Evolutionary conservation across 345 rosid species (phyloP).

Genomic region (Toxicodendron radicans): DNA sequence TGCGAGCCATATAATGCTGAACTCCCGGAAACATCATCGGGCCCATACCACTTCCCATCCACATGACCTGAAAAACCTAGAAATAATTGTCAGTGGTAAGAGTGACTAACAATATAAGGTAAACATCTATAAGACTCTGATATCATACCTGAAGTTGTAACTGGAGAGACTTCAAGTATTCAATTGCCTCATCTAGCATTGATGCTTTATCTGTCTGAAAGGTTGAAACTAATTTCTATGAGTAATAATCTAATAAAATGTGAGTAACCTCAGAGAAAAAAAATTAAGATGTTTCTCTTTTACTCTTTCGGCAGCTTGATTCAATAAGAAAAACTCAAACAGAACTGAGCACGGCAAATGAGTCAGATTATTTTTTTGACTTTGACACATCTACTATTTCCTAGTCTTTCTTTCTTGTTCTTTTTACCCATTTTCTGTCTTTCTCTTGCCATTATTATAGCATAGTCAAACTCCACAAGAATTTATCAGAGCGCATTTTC

Average conservation of each 20-base stretch:
- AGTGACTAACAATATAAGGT: not conserved
- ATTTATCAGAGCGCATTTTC: not conserved
- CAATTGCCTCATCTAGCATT: slow-evolving; percentile 90
- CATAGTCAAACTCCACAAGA: not conserved
- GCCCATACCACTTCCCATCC: slow-evolving; percentile 89
- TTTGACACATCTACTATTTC: not conserved
- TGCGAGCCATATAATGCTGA: slow-evolving; percentile 55
- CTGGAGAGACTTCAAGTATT: slow-evolving; percentile 90
- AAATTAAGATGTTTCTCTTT: not conserved
- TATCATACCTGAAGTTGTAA: slow-evolving; percentile 72
- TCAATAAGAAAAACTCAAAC: not conserved
- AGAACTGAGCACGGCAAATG: not conserved
- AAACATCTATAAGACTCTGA: not conserved
- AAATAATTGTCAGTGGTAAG: slow-evolving; percentile 14
- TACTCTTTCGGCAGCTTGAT: not conserved
- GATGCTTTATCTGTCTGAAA: slow-evolving; percentile 92
- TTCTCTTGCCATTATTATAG: not conserved
- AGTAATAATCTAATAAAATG: not conserved
- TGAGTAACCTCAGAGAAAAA: too few species aligned
- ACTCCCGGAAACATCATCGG: slow-evolving; percentile 85
- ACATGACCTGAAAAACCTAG: slow-evolving; percentile 61
- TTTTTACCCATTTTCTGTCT: not conserved
- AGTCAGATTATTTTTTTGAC: not conserved
- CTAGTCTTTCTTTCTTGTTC: not conserved
- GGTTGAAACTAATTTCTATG: slow-evolving; percentile 11